phyloP scores from a whole-genome alignment of 1,284 basidiomycete genomes.

The Blastosporella zonata region DNA sequence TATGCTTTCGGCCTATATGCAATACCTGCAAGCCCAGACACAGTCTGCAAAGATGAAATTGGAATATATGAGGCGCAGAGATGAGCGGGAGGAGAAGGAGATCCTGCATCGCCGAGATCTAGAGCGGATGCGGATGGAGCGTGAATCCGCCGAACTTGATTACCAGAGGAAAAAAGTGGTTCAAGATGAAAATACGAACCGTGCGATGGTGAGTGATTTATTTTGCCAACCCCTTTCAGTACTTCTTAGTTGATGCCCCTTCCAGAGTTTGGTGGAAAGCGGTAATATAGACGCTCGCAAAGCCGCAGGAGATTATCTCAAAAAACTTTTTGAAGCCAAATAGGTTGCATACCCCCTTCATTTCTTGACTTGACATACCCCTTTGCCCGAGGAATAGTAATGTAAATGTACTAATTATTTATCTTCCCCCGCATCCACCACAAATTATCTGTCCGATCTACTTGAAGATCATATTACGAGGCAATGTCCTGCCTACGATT shows the following conservation, averaged over 20 bases:
- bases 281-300: slow-evolving; percentile 56
- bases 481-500: no score
- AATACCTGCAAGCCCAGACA: slow-evolving; percentile 54
- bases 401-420: slow-evolving; percentile 13
- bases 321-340: slow-evolving; percentile 46
- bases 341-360: slow-evolving; percentile 15
- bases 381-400: slow-evolving; percentile 4
- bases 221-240: not conserved
- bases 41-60: slow-evolving; percentile 59
- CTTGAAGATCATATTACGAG: no score
- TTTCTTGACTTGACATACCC: slow-evolving; percentile 7
- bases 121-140: slow-evolving; percentile 44
- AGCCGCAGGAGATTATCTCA: slow-evolving; percentile 66
- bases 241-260: not conserved
- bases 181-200: slow-evolving; percentile 57
- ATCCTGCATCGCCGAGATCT: slow-evolving; percentile 44
- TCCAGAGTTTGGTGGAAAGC: slow-evolving; percentile 52
- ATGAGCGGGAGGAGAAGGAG: slow-evolving; percentile 61
- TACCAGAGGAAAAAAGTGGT: slow-evolving; percentile 46
- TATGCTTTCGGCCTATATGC: slow-evolving; percentile 54
- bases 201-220: slow-evolving; percentile 47
- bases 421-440: not conserved
- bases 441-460: no score
- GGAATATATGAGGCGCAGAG: slow-evolving; percentile 59
- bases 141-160: slow-evolving; percentile 51